phyloP scores from a whole-genome alignment of 1,284 basidiomycete species.

The Rhodotorula sp. region DNA sequence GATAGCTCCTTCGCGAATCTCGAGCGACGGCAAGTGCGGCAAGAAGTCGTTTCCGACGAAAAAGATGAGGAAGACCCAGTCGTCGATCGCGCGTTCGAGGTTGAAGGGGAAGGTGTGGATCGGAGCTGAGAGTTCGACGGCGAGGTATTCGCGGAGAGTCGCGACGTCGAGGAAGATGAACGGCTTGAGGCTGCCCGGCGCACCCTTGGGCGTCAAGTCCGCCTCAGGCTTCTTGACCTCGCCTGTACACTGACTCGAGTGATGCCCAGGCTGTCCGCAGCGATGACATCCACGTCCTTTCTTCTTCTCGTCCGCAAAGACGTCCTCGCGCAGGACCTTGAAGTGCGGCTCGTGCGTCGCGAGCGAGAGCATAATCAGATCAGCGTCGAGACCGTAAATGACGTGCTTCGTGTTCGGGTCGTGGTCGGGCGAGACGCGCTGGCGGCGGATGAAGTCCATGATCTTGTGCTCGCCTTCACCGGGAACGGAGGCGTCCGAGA shows the following conservation, averaged over 20 bases:
- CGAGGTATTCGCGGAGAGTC: conserved; percentile 92
- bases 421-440: conserved; percentile 79
- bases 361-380: conserved; percentile 97
- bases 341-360: conserved; percentile 99
- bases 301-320: conserved; percentile 74
- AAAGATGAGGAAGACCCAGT: conserved; percentile 99
- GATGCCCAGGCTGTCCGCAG: conserved; percentile 92
- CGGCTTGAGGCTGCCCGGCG: conserved; percentile 77
- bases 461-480: conserved; percentile 99
- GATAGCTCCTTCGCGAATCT: conserved; percentile 98
- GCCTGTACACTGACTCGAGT: conserved; percentile 82
- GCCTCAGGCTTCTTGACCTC: conserved; percentile 47
- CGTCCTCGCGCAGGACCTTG: conserved; percentile 95
- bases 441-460: conserved; percentile 95
- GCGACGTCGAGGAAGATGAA: conserved; percentile 99
- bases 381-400: conserved; percentile 97
- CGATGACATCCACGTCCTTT: conserved; percentile 75
- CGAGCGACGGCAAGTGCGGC: conserved; percentile 94
- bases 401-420: conserved; percentile 95
- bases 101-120: conserved; percentile 82
- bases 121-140: conserved; percentile 85
- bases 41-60: conserved; percentile 99
- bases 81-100: conserved; percentile 95
- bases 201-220: conserved; percentile 55
- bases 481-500: conserved; percentile 95